Conservation (phyloP, 2,329 filamentous ascomycete species). For the Fusarium lateritium region DNA sequence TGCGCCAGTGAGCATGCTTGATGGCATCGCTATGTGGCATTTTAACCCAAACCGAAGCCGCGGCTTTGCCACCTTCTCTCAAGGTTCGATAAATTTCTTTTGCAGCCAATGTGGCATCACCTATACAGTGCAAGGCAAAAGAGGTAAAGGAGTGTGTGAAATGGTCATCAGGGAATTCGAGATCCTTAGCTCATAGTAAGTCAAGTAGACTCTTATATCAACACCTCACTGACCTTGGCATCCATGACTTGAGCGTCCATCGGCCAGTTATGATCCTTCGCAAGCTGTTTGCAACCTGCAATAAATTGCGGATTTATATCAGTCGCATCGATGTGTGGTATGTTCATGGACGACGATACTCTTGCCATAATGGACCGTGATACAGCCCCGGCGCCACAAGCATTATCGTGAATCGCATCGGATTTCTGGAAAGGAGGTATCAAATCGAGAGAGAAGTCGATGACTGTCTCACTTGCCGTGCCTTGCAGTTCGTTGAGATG, state of each 20-base stretch:
- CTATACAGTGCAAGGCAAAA: conserved; percentile 9
- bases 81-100: not conserved
- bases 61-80: not conserved
- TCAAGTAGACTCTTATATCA: accelerated
- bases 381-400: not conserved
- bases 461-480: not conserved
- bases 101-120: not conserved
- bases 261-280: not conserved
- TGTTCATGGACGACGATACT: accelerated
- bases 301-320: not conserved
- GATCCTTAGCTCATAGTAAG: not conserved
- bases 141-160: conserved; percentile 13
- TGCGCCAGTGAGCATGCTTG: not conserved
- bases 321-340: not conserved
- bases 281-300: not conserved
- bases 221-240: not conserved
- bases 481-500: not conserved
- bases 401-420: not conserved
- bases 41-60: not conserved
- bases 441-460: not conserved
- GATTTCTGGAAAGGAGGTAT: not conserved
- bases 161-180: not conserved
- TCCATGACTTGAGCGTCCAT: conserved; percentile 3
- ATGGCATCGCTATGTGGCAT: not conserved
- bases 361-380: not conserved